These are phyloP conservation scores for Hymenoscyphus albidus DNA, from an alignment of 2,329 filamentous ascomycete species.

Conservation along the genomic window DNA sequence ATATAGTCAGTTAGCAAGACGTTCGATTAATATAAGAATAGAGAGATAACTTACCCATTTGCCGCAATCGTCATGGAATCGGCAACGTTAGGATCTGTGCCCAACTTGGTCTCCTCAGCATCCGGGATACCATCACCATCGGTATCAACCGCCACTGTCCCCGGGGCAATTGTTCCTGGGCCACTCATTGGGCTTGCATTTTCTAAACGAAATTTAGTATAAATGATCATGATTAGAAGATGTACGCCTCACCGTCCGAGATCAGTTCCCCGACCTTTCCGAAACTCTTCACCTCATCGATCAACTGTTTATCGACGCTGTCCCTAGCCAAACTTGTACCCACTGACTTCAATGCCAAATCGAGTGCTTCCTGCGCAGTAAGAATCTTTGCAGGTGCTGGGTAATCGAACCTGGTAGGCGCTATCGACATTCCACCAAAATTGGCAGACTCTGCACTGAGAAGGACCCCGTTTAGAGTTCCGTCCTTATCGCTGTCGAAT, in stretches of 20 bases:
- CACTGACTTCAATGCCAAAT: neutral
- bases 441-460: neutral
- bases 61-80: constrained; percentile 7
- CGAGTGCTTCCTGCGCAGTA: neutral
- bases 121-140: constrained; percentile 8
- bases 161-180: neutral
- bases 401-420: neutral
- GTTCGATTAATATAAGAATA: too few species aligned
- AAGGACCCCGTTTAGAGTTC: neutral
- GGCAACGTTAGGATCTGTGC: constrained; percentile 10
- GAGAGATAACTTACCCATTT: neutral
- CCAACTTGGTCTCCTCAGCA: constrained; percentile 1
- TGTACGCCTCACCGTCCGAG: neutral
- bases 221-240: neutral
- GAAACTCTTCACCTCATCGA: neutral
- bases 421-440: constrained; percentile 4
- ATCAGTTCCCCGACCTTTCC: neutral
- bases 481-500: neutral
- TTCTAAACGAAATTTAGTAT: neutral
- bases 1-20: too few species aligned
- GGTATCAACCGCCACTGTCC: constrained; percentile 1
- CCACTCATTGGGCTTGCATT: neutral
- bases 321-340: neutral
- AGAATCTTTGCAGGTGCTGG: constrained; percentile 3
- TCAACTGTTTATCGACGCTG: neutral